Conservation (phyloP, 768 basidiomycete species). For the Rhizopogon sp. region DNA sequence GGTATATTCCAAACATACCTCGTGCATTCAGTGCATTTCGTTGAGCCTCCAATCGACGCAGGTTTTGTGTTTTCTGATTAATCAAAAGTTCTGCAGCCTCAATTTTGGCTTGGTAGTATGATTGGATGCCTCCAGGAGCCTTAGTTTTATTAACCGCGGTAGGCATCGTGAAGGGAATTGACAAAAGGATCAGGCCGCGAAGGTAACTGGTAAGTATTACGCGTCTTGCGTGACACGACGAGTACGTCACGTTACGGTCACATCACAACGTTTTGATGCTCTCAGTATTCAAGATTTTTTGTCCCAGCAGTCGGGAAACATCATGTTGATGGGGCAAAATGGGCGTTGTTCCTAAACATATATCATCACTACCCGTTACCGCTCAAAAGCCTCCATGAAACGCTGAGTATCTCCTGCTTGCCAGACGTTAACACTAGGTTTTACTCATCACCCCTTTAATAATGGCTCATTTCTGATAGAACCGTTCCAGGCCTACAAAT, state of each 20-base stretch:
- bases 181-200: not conserved
- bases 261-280: not conserved
- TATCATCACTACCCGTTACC: not conserved
- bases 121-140: constrained; percentile 67
- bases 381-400: not conserved
- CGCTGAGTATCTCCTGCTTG: not conserved
- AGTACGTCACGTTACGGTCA: not conserved
- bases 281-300: not conserved
- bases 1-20: constrained; percentile 43
- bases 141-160: constrained; percentile 26
- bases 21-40: constrained; percentile 95
- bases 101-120: constrained; percentile 95
- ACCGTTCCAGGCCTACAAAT: not conserved
- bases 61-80: constrained; percentile 94
- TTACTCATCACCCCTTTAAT: not conserved
- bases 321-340: not conserved
- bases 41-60: constrained; percentile 93
- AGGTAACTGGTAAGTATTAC: not conserved
- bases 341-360: not conserved
- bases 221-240: not conserved
- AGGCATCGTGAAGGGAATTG: constrained; percentile 28
- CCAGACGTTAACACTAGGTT: not conserved
- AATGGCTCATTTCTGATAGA: not conserved
- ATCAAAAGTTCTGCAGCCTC: constrained; percentile 90
- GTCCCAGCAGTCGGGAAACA: not conserved